Conservation (phyloP, 495 filamentous ascomycete genomes). For the Tuber melanosporum region DNA sequence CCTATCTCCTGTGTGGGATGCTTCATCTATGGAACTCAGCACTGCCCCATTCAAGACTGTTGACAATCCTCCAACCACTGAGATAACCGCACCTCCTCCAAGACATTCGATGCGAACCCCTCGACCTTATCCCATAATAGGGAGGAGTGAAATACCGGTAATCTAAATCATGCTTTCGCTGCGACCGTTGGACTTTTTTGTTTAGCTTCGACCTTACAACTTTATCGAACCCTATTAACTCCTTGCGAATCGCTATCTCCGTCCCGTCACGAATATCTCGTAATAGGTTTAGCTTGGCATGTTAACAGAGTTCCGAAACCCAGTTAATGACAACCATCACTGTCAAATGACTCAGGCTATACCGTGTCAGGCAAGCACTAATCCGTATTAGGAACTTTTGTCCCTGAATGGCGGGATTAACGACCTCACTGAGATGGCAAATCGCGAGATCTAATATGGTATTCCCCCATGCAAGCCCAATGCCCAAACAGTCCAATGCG, state of each 20-base stretch:
- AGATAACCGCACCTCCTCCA: neutral
- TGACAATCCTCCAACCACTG: neutral
- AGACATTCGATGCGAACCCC: neutral
- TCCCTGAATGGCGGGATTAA: too few species aligned
- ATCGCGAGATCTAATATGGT: neutral
- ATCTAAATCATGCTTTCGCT: neutral
- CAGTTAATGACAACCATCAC: too few species aligned
- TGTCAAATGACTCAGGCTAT: too few species aligned
- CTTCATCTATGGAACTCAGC: neutral
- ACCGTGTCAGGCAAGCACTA: too few species aligned
- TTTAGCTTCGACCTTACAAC: neutral
- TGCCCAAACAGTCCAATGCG: neutral
- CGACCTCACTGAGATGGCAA: too few species aligned
- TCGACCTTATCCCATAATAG: neutral
- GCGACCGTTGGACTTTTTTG: neutral
- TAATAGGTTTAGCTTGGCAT: too few species aligned
- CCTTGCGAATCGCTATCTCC: too few species aligned
- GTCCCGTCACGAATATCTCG: too few species aligned
- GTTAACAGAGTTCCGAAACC: too few species aligned
- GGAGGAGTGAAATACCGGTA: neutral
- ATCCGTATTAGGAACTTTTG: too few species aligned
- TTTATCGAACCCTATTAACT: neutral
- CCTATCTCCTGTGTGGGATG: neutral
- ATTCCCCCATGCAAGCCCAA: neutral
- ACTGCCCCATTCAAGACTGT: neutral